These are phyloP conservation scores for Phalaenopsis hybrid DNA, from an alignment of 116 monocot species.

Conservation along the genomic window DNA sequence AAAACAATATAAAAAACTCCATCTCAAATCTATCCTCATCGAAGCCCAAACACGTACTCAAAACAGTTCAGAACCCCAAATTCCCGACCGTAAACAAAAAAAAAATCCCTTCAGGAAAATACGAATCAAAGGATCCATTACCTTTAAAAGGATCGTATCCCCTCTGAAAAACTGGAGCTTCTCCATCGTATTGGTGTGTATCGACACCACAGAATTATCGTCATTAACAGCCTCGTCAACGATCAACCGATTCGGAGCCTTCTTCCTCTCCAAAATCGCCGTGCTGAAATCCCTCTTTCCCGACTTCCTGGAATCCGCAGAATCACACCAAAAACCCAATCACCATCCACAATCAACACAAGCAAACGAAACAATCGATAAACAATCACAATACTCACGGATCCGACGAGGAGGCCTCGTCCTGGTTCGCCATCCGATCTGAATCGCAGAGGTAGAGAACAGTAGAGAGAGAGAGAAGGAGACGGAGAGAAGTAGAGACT, in stretches of 20 bases:
- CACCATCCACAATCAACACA: background rate
- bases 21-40: background rate
- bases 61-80: background rate
- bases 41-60: background rate
- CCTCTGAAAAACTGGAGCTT: slow-evolving; percentile 58
- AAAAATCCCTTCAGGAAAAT: background rate
- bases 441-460: background rate
- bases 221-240: slow-evolving; percentile 60
- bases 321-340: slow-evolving; percentile 7
- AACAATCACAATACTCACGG: slow-evolving; percentile 15
- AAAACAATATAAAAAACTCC: no score
- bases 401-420: slow-evolving; percentile 36
- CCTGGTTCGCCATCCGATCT: slow-evolving; percentile 28
- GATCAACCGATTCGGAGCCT: slow-evolving; percentile 42
- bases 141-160: slow-evolving; percentile 53
- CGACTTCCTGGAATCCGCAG: slow-evolving; percentile 13
- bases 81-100: background rate
- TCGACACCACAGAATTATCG: slow-evolving; percentile 50
- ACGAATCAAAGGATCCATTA: background rate
- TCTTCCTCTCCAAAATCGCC: slow-evolving; percentile 60
- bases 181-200: slow-evolving; percentile 56
- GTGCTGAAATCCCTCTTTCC: slow-evolving; percentile 51
- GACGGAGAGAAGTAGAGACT: background rate
- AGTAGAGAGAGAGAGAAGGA: background rate
- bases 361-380: background rate